These are phyloP conservation scores for Cryptococcus sp. DNA, from an alignment of 1,284 basidiomycete species.

Conservation along the genomic window DNA sequence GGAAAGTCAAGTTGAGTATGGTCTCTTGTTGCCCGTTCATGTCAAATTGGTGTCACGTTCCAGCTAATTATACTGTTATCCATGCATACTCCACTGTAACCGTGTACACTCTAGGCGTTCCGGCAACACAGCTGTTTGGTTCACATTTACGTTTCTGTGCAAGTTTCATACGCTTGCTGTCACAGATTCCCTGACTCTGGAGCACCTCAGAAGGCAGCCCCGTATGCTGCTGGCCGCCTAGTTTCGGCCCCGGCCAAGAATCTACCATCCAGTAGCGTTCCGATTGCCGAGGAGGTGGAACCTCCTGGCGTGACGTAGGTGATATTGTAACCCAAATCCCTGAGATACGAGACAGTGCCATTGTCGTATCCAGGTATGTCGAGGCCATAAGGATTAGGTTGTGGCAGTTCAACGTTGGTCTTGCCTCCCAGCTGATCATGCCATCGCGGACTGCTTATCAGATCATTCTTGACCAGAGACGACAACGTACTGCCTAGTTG, in stretches of 20 bases:
- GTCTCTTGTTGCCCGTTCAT: too few relatives aligned
- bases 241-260: slow-evolving; percentile 19
- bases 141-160: too few relatives aligned
- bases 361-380: slow-evolving; percentile 44
- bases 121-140: too few relatives aligned
- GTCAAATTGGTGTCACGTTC: too few relatives aligned
- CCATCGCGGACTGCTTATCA: slow-evolving; percentile 40
- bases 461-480: neutral
- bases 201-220: neutral
- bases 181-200: too few relatives aligned
- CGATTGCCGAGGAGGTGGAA: slow-evolving; percentile 24
- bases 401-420: slow-evolving; percentile 41
- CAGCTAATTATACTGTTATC: too few relatives aligned
- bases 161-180: too few relatives aligned
- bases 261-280: slow-evolving; percentile 17
- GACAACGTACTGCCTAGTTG: slow-evolving; percentile 20
- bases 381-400: slow-evolving; percentile 7
- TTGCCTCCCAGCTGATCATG: slow-evolving; percentile 47
- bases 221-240: neutral
- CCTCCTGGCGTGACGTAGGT: slow-evolving; percentile 25
- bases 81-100: too few relatives aligned
- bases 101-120: too few relatives aligned
- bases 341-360: slow-evolving; percentile 38
- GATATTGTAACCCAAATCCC: slow-evolving; percentile 40
- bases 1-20: too few relatives aligned